Base-by-base conservation (phyloP, 129 eudicot species). In the Heracleum sosnowskyi region DNA sequence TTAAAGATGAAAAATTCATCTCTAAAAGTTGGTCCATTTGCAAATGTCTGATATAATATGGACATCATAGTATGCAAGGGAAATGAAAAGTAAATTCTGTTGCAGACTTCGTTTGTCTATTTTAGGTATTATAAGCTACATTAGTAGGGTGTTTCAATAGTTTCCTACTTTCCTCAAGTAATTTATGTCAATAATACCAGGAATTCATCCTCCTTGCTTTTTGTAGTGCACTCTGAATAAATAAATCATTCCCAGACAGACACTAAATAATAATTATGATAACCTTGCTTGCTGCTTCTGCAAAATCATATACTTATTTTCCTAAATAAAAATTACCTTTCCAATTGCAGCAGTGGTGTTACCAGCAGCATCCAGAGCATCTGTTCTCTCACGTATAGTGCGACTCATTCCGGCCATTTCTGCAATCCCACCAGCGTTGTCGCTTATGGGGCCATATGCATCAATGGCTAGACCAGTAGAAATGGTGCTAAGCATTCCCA, bases 341-440 rank as follows among this genome's bases (percentile, higher is more conserved):
- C 89, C 89, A 36, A 86, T 86, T 77, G 89, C 89, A 80, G 89
- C 89, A 0, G 86, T 86, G 22, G 89, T 86, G 82, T 86, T 86
- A 55, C 86, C 86, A 22, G 86, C 89, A 79, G 89, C 89, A 78
- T 86, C 89, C 10, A 86, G 80, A 69, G 89, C 89, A 75, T 86
- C 89, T n/a, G 86, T 86, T 69, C 84, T 80, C 76, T 83, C 87
- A 7, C 87, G 87, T 40, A 86, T 81, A 10, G 42, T 74, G 81
- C 75, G 87, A 53, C 83, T 86, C 89, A 86, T 86, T 74, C 89
- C 89, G 22, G 89, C 86, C 89, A 86, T 86, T 83, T 86, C 89
- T 44, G 87, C 89, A 60, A 86, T 83, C 31, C 89, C 89, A 44
- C 89, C 89, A 16, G 86, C 87, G 47, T 86, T 86, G 77, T 86